phyloP scores from a whole-genome alignment of 2,329 filamentous ascomycete genomes.

The Neonectria hederae region DNA sequence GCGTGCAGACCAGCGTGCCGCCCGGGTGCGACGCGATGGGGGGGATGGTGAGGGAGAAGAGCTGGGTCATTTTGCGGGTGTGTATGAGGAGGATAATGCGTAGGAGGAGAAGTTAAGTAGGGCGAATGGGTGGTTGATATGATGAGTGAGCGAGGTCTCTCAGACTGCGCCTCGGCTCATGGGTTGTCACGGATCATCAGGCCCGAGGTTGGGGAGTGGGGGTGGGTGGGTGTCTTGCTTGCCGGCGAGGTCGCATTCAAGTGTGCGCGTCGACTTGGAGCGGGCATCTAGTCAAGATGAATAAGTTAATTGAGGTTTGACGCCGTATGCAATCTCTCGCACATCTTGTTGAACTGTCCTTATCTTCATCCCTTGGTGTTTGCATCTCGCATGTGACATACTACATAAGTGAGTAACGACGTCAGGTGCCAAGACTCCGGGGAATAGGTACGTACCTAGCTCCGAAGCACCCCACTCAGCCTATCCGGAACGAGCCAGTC shows the following conservation, averaged over 20 bases:
- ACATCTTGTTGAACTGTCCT: constrained; percentile 13
- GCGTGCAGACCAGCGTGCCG: constrained; percentile 70
- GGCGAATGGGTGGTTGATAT: neutral
- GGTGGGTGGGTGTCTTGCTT: neutral
- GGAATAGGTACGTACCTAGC: neutral
- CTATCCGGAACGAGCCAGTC: too few relatives aligned
- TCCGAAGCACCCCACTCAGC: too few relatives aligned
- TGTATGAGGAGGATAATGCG: neutral
- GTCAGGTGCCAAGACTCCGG: constrained; percentile 10
- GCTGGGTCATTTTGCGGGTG: constrained; percentile 34
- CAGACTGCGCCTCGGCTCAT: constrained; percentile 34
- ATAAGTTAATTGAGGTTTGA: neutral
- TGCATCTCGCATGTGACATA: constrained; percentile 16
- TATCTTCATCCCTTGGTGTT: neutral
- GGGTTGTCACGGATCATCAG: constrained; percentile 4
- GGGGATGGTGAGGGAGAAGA: constrained; percentile 63
- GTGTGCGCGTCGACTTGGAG: neutral
- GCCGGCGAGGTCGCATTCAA: neutral
- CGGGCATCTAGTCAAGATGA: neutral
- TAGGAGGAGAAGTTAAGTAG: neutral
- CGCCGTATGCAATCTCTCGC: neutral
- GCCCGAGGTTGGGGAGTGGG: neutral
- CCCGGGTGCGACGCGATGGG: constrained; percentile 55
- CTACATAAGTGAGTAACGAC: too few relatives aligned
- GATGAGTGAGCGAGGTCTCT: constrained; percentile 2